Base-by-base conservation (phyloP, 2,329 filamentous ascomycete species). In the Talaromyces piceae region DNA sequence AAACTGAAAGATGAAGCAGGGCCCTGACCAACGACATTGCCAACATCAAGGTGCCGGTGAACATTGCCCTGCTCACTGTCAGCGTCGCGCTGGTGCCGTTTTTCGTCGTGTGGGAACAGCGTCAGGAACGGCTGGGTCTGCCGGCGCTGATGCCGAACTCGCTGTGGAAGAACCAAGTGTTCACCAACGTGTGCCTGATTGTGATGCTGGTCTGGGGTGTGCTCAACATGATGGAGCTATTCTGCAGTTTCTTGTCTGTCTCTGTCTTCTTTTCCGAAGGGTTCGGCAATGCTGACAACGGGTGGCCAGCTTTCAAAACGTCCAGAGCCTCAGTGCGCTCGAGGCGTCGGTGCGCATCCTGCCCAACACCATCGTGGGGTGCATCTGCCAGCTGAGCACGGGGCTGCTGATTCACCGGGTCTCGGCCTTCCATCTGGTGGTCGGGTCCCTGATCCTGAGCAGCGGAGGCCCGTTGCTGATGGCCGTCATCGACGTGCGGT, bases 381-480 rank as follows among this genome's bases (percentile, higher is more conserved):
- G 69, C 0, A 45, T 73, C 1, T 63, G 65, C 2, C 77, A 75
- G 50, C 47, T 79, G 8, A 61, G 68, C 5, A 75, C 74, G 18
- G 77, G 75, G 0, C 61, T 74, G 9, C 56, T 78, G 3, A 69
- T 75, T 1, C 73, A 77, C 53, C 64, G 66, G 20, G 62, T 76
- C 0, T 64, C 65, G 2, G 75, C 73, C 0, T 69, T 76, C 53
- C 66, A 67, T 45, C 58, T 74, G 2, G 67, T 77, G 1, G 56
- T 72, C 3, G 51, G 69, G 5, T 70, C 65, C 2, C 62, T 64
- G 4, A 45, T 63, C 1, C 49, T 74, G n/a, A 66, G 59, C 28
- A 58, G 64, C 5, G 56, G 69, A 2, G 69, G 68, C 0, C 70
- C 72, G 0, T 56, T 78, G 2, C 63, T 77, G 4, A 73, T 78